Evolutionary conservation across 2,329 filamentous ascomycete genomes (phyloP).

Genomic region (Fusarium keratoplasticum): DNA sequence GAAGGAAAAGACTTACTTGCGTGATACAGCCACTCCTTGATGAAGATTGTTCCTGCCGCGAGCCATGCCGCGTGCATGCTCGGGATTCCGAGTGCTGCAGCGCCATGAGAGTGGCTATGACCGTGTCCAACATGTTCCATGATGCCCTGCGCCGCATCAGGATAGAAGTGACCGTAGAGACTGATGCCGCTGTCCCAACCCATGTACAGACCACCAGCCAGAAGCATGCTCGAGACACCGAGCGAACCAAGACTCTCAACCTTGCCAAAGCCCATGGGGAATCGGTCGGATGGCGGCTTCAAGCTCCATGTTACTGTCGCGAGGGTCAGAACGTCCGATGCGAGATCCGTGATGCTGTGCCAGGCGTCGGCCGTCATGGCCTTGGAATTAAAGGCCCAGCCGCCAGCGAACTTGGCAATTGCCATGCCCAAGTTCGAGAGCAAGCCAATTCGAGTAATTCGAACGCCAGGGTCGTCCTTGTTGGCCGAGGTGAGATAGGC

Average conservation of each 20-base stretch:
- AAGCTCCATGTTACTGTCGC: conserved; percentile 95
- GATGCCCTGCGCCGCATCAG: conserved; percentile 74
- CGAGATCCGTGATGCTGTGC: conserved; percentile 94
- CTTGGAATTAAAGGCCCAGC: conserved; percentile 95
- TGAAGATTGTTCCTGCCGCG: conserved; percentile 85
- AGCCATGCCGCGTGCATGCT: conserved; percentile 97
- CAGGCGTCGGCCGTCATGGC: conserved; percentile 93
- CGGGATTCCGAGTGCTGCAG: conserved; percentile 65
- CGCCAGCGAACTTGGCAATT: conserved; percentile 89
- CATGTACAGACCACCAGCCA: conserved; percentile 93
- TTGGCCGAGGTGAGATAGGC: conserved; percentile 93
- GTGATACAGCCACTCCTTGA: conserved; percentile 98
- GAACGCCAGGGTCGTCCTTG: conserved; percentile 75
- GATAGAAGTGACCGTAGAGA: conserved; percentile 78
- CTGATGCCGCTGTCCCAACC: conserved; percentile 78
- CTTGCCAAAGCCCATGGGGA: conserved; percentile 95
- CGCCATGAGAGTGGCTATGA: conserved; percentile 72
- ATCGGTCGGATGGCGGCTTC: conserved; percentile 83
- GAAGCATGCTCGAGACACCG: conserved; percentile 90
- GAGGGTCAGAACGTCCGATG: conserved; percentile 93
- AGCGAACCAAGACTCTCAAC: conserved; percentile 95
- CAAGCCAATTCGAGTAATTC: conserved; percentile 68
- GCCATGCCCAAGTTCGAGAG: conserved; percentile 95
- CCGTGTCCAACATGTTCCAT: conserved; percentile 71
- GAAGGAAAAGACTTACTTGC: conserved; percentile 78